A percentile compares a stretch with the other conserved stretches of the same genome.
Conservation (phyloP, 441 rosid genomes). For the Gossypium aridum region DNA sequence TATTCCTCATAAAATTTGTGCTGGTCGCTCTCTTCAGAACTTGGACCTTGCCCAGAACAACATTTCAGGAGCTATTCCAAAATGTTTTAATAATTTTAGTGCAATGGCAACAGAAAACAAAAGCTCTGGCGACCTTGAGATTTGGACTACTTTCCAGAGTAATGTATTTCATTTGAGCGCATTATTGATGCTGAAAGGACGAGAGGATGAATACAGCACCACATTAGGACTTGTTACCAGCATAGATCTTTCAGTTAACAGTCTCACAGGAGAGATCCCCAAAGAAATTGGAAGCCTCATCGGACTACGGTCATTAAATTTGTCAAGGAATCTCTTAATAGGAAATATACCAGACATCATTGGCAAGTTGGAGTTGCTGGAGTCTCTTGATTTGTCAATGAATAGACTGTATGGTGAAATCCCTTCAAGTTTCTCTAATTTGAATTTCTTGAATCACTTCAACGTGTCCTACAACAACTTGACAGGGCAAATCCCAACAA, state of each 20-base stretch:
- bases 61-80: constrained; percentile 2
- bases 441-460: constrained; percentile 21
- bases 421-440: constrained; percentile 19
- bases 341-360: constrained; percentile 10
- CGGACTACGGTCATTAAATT: constrained; percentile 8
- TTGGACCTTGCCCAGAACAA: constrained; percentile 10
- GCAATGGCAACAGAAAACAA: not conserved
- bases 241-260: constrained; percentile 21
- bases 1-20: not conserved
- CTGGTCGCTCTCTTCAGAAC: not conserved
- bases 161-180: not conserved
- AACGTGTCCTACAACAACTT: constrained; percentile 23
- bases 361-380: constrained; percentile 11
- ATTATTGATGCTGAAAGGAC: constrained; percentile 4
- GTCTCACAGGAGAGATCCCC: constrained; percentile 15
- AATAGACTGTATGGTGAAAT: constrained; percentile 18
- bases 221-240: constrained; percentile 10
- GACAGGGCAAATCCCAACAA: constrained; percentile 3
- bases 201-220: not conserved
- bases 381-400: constrained; percentile 17
- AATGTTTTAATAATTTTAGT: not conserved
- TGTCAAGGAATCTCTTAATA: not conserved
- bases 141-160: not conserved
- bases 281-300: not conserved
- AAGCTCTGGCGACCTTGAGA: not conserved